Evolutionary conservation across 163 green algal genomes (phyloP), one percentile per base, ranked within the genome.

Genomic region (Chlamydomonas reinhardtii): DNA sequence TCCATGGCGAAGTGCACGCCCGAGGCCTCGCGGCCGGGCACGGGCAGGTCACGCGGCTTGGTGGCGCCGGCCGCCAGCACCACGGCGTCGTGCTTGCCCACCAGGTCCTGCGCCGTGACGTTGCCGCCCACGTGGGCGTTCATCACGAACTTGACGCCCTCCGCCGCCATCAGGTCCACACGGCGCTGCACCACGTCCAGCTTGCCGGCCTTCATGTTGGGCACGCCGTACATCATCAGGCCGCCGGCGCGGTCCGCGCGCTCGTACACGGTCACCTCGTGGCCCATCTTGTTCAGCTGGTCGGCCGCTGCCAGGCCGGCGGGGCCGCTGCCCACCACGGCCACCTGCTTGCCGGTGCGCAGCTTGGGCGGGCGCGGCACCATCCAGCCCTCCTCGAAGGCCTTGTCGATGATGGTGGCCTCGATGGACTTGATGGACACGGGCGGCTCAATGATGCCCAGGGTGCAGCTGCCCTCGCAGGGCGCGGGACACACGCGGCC

Each of bases 1-100:
- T 99, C 96, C 97, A 99, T 99, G 31, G 97, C 97, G 91, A 98
- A 99, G 91, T 99, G 96, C 27, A 99, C 91, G 74, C 97, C 97
- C 31, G 87, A 69, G 20, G 97, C 75, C 20, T 94, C 91, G 35
- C 97, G 91, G 19, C 95, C 95, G 29, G 94, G 90, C n/a, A 98
- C 94, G 22, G 94, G 92, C 77, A 98, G 91, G 91, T 98, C 94
- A 39, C 96, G 89, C 22, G 97, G 97, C 91, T 97, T 96, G 54
- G 97, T 99, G 66, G 97, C 95, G 39, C 97, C 97, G 16, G 93
- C 94, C 8, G 97, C 97, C 65, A 99, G 95, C 83, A 99, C 83
- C 76, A 99, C 65, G 2, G 95, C 93, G 85, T 99, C 96, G 48
- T 91, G 82, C 34, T 76, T 80, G 2, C 59, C 76, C 43, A 91